Percentiles rank a stretch among this genome's conserved stretches.
phyloP scores from a whole-genome alignment of 345 rosid genomes.

The Eucalyptus viminalis region DNA sequence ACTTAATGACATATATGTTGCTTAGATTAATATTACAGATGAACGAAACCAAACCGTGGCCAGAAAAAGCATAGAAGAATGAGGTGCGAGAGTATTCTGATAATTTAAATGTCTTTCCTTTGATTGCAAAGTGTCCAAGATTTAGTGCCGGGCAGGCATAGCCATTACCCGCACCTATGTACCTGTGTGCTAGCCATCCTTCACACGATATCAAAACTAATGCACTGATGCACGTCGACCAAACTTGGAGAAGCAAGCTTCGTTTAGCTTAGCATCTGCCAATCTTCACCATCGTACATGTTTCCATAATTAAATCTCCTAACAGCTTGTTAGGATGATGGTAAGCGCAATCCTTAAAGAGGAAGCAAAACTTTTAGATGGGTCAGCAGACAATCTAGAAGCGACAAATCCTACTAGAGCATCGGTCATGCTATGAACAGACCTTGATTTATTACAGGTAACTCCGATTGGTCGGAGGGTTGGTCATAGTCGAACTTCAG shows the following conservation, averaged over 20 bases:
- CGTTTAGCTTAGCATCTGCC: background rate
- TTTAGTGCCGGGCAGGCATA: background rate
- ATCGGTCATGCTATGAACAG: constrained; percentile 49
- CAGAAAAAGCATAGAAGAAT: background rate
- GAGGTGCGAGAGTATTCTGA: background rate
- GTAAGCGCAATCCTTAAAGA: background rate
- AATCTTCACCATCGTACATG: background rate
- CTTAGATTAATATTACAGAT: background rate
- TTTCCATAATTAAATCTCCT: background rate
- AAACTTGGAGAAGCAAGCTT: background rate
- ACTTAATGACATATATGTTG: background rate
- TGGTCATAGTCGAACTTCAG: constrained; percentile 50
- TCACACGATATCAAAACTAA: background rate
- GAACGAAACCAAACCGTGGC: background rate
- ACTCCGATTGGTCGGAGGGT: constrained; percentile 47
- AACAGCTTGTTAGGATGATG: background rate
- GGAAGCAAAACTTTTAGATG: background rate
- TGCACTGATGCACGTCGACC: background rate
- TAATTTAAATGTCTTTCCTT: background rate
- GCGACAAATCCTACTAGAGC: background rate
- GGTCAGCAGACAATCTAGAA: background rate
- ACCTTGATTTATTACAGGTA: constrained; percentile 43
- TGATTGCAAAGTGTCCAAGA: background rate
- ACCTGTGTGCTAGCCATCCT: background rate
- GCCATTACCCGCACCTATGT: background rate